These are phyloP conservation scores for Penicillium crystallinum DNA, from an alignment of 495 filamentous ascomycete species.

Conservation along the genomic window DNA sequence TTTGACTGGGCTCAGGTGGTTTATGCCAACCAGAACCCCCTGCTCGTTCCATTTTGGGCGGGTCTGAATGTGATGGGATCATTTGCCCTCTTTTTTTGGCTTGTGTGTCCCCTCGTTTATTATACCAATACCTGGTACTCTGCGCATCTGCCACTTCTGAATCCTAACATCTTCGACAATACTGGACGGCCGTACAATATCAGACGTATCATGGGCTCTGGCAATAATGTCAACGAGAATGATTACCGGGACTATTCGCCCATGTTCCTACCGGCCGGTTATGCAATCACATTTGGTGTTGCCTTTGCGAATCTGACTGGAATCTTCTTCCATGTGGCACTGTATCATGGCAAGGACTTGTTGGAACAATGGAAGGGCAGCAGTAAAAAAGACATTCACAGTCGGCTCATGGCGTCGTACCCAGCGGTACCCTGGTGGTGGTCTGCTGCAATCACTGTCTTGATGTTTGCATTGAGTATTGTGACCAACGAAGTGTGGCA, in stretches of 20 bases:
- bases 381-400: conserved; percentile 51
- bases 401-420: conserved; percentile 36
- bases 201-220: conserved; percentile 34
- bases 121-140: conserved; percentile 65
- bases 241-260: conserved; percentile 43
- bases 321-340: conserved; percentile 58
- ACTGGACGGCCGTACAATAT: conserved; percentile 40
- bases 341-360: conserved; percentile 61
- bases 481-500: conserved; percentile 59
- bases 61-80: conserved; percentile 84
- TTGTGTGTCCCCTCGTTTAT: conserved; percentile 71
- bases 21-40: conserved; percentile 75
- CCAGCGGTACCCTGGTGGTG: conserved; percentile 42
- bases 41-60: conserved; percentile 88
- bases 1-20: conserved; percentile 95
- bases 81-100: conserved; percentile 83
- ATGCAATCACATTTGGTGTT: conserved; percentile 56
- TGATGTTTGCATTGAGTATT: conserved; percentile 57
- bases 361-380: conserved; percentile 55
- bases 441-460: conserved; percentile 31
- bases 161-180: conserved; percentile 45
- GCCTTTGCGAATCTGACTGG: conserved; percentile 67
- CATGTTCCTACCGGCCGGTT: conserved; percentile 45
- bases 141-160: conserved; percentile 43
- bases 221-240: conserved; percentile 36